Conservation (phyloP, 768 basidiomycete genomes). For the Butyriboletus loyo region DNA sequence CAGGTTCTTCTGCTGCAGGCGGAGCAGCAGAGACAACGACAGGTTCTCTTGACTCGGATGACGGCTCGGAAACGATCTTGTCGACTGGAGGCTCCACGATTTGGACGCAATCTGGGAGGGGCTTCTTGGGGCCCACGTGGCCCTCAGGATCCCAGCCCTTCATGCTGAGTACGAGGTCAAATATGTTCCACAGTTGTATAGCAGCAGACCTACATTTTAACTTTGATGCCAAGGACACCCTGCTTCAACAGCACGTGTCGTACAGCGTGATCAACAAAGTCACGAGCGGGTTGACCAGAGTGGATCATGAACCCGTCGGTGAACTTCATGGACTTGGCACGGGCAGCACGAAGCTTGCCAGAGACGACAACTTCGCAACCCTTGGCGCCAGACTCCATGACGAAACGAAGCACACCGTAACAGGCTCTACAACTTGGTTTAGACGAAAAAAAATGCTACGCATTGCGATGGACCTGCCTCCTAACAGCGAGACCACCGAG, state of each 20-base stretch:
- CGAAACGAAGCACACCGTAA: conserved; percentile 99
- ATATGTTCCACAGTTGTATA: neutral
- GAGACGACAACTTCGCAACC: conserved; percentile 99
- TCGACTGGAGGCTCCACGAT: conserved; percentile 88
- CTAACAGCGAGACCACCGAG: conserved; percentile 99
- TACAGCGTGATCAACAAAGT: conserved; percentile 97
- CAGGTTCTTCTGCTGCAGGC: conserved; percentile 52
- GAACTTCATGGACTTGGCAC: conserved; percentile 99
- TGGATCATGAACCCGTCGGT: conserved; percentile 99
- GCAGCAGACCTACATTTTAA: conserved; percentile 78
- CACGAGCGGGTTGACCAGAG: conserved; percentile 95
- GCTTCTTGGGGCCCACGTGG: conserved; percentile 81
- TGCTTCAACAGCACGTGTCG: conserved; percentile 97
- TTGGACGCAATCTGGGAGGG: conserved; percentile 91
- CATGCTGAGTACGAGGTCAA: conserved; percentile 62
- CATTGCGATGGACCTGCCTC: conserved; percentile 54
- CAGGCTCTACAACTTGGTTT: conserved; percentile 60
- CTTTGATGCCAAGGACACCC: conserved; percentile 99
- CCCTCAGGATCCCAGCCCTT: conserved; percentile 95
- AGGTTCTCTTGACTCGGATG: conserved; percentile 85
- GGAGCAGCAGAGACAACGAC: conserved; percentile 45
- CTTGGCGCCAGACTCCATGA: conserved; percentile 99
- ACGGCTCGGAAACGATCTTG: conserved; percentile 85
- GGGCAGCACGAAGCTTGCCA: conserved; percentile 98
- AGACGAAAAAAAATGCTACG: neutral